These are phyloP conservation scores for Salix suchowensis DNA, from an alignment of 345 rosid species.

Conservation along the genomic window DNA sequence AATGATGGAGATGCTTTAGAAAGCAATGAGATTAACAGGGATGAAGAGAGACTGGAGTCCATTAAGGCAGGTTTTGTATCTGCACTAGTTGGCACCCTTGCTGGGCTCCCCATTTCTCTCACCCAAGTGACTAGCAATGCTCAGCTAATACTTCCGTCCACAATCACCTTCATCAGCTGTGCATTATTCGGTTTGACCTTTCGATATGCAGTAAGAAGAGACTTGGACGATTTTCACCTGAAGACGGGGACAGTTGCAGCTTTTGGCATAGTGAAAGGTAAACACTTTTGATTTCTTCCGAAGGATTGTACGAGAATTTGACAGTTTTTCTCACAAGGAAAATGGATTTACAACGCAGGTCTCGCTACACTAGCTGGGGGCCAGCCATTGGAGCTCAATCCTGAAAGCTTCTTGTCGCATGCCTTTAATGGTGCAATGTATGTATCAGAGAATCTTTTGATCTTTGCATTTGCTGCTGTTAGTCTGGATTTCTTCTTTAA, in stretches of 20 bases:
- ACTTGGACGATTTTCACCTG: conserved; percentile 62
- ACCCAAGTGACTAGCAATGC: conserved; percentile 44
- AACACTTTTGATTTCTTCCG: background rate
- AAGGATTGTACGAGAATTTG: background rate
- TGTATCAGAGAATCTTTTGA: conserved; percentile 44
- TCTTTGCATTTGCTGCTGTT: conserved; percentile 53
- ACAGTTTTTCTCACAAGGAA: background rate
- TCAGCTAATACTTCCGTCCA: conserved; percentile 60
- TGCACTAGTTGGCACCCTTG: conserved; percentile 69
- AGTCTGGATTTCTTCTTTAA: conserved; percentile 58
- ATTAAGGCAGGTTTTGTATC: conserved; percentile 65
- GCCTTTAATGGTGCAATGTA: conserved; percentile 37
- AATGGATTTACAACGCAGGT: conserved; percentile 38
- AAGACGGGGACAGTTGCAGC: conserved; percentile 78
- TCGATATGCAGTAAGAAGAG: conserved; percentile 71
- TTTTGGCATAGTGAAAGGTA: conserved; percentile 80
- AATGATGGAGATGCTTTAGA: background rate
- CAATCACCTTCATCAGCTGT: conserved; percentile 63
- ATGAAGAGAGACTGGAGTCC: conserved; percentile 75
- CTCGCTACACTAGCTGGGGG: conserved; percentile 59
- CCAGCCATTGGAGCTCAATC: conserved; percentile 51
- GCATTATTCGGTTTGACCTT: conserved; percentile 84
- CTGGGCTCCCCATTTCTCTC: conserved; percentile 54
- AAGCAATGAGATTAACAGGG: conserved; percentile 33
- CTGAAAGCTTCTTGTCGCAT: conserved; percentile 44